Evolutionary conservation across 73 alveolate genomes (phyloP), one percentile per base, ranked within the genome.

Genomic region (Paramecium sonneborni): DNA sequence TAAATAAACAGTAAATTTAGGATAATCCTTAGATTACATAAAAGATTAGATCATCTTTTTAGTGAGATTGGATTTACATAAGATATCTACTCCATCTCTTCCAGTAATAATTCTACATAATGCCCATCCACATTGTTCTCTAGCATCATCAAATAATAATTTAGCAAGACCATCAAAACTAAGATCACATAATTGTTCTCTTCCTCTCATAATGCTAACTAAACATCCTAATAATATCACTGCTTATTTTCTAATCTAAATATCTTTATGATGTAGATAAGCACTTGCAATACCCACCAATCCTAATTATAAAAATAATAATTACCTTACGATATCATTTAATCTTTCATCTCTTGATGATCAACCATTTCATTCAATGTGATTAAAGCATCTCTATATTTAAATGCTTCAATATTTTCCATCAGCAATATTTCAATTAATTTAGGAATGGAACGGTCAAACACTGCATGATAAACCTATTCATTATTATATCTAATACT

Each of bases 91-190:
- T 3, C 94, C 94, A 88, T 88, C 94, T 44, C 94, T 88, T 8
- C 94, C 94, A 3, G 94, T 43, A 12, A 88, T 46, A 38, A 88
- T 30, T 88, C 94, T 88, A 48, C 94, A 88, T 44, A 88, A 88
- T 44, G 94, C 91, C 94, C 94, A 88, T 48, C 91, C 94, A 70
- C 87, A 69, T 37, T 76, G 52, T 69, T 88, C 89, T 88, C 94
- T 88, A 14, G 87, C 41, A 68, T 88, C 94, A 70, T 88, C 94
- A 88, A 88, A 88, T 69, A 88, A 82, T 44, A 88, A 82, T 56
- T 88, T 70, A 38, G 85, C 57, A 0, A 88, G 28, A 12, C 94
- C 94, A 35, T 62, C 94, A 88, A 69, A 88, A 30, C 91, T 70
- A 30, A 70, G 28, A 70, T 88, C 94, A 26, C 21, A 39, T 11